Base-by-base conservation (phyloP, 2,329 filamentous ascomycete genomes). In the Bipolaris zeicola region DNA sequence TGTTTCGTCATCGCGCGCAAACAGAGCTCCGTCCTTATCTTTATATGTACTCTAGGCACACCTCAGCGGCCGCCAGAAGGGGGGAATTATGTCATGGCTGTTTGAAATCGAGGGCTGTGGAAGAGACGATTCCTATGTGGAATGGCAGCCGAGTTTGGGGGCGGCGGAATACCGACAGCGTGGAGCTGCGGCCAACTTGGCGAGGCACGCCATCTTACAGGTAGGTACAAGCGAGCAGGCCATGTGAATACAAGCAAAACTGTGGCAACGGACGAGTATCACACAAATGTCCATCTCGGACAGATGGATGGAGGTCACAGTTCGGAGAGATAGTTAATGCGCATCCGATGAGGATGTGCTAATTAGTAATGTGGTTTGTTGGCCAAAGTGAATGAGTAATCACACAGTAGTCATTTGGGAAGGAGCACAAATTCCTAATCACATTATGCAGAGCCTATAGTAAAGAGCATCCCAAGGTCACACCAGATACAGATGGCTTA, bases 301-400 rank as follows among this genome's bases (percentile, higher is more conserved):
- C 16, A 42, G 22, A 52, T 53, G 54, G 57, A 57, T 60, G 26
- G 18, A 52, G 13, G 33, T 47, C 47, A 20, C 42, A 49, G 18
- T 18, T 16, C 50, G 53, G 57, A 52, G 41, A 31, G 20, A 43
- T 50, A 16, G 37, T 43, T 44, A 31, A 50, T 52, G 51, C 38
- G 48, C 48, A 51, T 52, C 57, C 57, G 53, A 33, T 50, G 26
- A 46, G 43, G 31, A 49, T 16, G 16, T 41, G 38, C n/a, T 10
- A 28, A 58, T 63, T 63, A 63, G 46, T 59, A 63, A 63, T 61
- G 44, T 6, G 11, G 42, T 31, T 49, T 45, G 24, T 26, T 22
- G 16, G 37, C 31, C 28, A 37, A 42, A 14, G 10, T n/a, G 10
- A n/a, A 31, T 61, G 41, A 61, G 46, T 62, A 62, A 62, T 54